These are phyloP conservation scores for Colletotrichum chrysophilum DNA, from an alignment of 2,329 filamentous ascomycete genomes.

Conservation along the genomic window DNA sequence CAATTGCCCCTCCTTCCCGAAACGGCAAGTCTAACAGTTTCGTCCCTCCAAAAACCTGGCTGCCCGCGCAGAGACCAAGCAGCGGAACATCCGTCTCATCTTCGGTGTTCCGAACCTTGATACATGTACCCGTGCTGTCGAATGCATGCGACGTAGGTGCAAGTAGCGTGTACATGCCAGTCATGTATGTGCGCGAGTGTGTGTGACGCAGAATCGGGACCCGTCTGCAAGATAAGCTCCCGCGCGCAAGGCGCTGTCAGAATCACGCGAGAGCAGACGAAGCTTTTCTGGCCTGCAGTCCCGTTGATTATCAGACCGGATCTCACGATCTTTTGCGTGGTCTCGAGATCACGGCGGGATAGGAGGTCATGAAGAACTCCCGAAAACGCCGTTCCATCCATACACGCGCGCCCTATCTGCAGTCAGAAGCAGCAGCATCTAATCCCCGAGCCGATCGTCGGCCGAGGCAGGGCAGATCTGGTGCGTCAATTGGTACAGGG, in stretches of 20 bases:
- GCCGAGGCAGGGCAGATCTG: neutral
- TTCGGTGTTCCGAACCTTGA: neutral
- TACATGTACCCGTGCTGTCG: neutral
- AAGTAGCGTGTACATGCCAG: neutral
- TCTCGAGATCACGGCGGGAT: neutral
- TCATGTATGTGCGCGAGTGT: neutral
- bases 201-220: neutral
- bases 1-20: conserved; percentile 2
- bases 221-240: neutral
- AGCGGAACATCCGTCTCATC: neutral
- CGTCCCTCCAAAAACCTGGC: neutral
- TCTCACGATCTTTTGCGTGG: neutral
- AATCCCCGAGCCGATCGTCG: conserved; percentile 1
- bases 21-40: neutral
- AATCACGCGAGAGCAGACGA: neutral
- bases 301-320: neutral
- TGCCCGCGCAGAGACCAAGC: neutral
- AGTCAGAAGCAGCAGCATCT: neutral
- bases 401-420: neutral
- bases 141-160: neutral
- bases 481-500: neutral
- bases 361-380: neutral
- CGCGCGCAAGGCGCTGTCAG: neutral
- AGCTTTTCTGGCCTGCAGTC: neutral
- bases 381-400: neutral